Conservation (phyloP, 1,284 basidiomycete species). For the Marasmius sp. region DNA sequence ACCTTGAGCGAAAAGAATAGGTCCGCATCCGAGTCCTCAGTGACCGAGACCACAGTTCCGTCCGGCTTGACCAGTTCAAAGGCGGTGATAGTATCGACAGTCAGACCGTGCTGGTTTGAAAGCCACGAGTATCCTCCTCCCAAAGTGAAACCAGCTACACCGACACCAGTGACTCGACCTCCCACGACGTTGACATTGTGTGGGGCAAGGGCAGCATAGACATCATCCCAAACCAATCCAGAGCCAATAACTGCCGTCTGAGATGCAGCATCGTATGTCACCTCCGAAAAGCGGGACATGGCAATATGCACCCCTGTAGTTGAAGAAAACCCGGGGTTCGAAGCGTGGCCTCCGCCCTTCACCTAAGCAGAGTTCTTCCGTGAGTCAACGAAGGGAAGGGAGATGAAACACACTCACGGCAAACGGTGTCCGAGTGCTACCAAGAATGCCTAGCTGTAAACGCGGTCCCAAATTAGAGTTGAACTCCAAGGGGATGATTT, state of each 20-base stretch:
- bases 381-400: not conserved
- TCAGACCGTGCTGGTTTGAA: conserved; percentile 37
- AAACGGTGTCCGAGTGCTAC: conserved; percentile 37
- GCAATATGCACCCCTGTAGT: conserved; percentile 57
- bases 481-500: not conserved
- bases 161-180: conserved; percentile 52
- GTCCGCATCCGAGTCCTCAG: conserved; percentile 29
- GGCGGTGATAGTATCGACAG: conserved; percentile 36
- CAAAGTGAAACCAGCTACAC: conserved; percentile 53
- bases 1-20: conserved; percentile 39
- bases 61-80: conserved; percentile 39
- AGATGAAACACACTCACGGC: conserved; percentile 26
- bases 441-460: conserved; percentile 45
- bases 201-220: conserved; percentile 48
- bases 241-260: conserved; percentile 48
- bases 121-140: conserved; percentile 50
- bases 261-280: conserved; percentile 37
- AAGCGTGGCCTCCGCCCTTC: conserved; percentile 52
- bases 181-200: conserved; percentile 51
- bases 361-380: conserved; percentile 32
- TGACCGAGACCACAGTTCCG: conserved; percentile 31
- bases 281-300: conserved; percentile 49
- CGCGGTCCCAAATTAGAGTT: not conserved
- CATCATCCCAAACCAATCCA: conserved; percentile 58
- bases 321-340: conserved; percentile 52